Conservation (phyloP, 768 basidiomycete genomes). For the Lactarius tabidus region DNA sequence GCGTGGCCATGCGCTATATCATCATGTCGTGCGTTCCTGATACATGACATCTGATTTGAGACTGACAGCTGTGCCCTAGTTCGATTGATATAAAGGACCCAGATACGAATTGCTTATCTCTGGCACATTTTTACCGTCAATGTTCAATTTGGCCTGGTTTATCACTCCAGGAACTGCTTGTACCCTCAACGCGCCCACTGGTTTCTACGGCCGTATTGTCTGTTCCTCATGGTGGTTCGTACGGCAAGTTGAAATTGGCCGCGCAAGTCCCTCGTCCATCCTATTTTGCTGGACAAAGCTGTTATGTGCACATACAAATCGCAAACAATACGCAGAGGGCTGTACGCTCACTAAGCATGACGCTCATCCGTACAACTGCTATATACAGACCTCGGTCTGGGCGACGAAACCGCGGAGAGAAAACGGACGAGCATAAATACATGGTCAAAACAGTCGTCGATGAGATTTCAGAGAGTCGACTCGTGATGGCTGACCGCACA, state of each 20-base stretch:
- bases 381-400: slow-evolving; percentile 55
- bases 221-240: slow-evolving; percentile 54
- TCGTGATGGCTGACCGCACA: slow-evolving; percentile 63
- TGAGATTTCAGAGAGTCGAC: slow-evolving; percentile 57
- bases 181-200: slow-evolving; percentile 55
- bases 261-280: slow-evolving; percentile 64
- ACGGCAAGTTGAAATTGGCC: slow-evolving; percentile 52
- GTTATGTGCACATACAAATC: slow-evolving; percentile 61
- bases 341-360: slow-evolving; percentile 60
- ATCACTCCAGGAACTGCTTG: slow-evolving; percentile 55
- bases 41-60: neutral
- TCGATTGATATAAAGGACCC: slow-evolving; percentile 73
- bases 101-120: slow-evolving; percentile 55
- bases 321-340: slow-evolving; percentile 64
- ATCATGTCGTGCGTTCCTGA: slow-evolving; percentile 60
- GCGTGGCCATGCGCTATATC: slow-evolving; percentile 71
- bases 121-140: slow-evolving; percentile 86
- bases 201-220: slow-evolving; percentile 51
- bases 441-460: slow-evolving; percentile 59
- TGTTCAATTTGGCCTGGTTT: slow-evolving; percentile 78
- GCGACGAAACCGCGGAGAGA: slow-evolving; percentile 32
- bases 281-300: slow-evolving; percentile 82
- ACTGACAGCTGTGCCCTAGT: slow-evolving; percentile 34
- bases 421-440: slow-evolving; percentile 39
- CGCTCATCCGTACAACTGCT: slow-evolving; percentile 61